Conservation (phyloP, 257 asterid species). For the Parsonsia alboflavescens region DNA sequence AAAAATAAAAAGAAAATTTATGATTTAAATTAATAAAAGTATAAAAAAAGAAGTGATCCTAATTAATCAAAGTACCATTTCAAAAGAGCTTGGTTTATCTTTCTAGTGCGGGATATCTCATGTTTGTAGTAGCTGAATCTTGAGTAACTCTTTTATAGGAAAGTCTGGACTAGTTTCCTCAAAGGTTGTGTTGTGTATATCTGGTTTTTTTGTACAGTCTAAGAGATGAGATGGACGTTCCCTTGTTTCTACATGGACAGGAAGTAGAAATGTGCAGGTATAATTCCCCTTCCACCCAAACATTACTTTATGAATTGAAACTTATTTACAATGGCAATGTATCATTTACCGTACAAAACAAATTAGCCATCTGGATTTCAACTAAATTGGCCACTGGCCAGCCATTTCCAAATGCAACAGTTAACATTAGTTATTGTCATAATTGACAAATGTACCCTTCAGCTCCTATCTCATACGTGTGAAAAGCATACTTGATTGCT, state of each 20-base stretch:
- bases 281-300: neutral
- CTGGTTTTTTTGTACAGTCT: neutral
- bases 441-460: neutral
- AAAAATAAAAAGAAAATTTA: no score
- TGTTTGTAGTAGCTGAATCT: neutral
- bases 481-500: no score
- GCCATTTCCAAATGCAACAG: neutral
- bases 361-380: neutral
- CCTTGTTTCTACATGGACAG: neutral
- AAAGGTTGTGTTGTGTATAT: neutral
- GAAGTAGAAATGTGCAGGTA: neutral
- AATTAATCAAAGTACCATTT: no score
- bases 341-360: neutral
- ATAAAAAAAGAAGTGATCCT: no score
- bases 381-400: neutral
- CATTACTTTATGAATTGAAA: neutral
- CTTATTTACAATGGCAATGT: neutral
- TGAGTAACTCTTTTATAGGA: neutral
- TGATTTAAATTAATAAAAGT: no score
- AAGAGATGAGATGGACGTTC: neutral
- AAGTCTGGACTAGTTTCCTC: neutral
- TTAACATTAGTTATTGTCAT: neutral
- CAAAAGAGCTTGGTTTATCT: no score
- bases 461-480: no score
- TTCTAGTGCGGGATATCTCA: no score